Percentiles rank a stretch among this genome's conserved stretches.
Evolutionary conservation across 2,329 filamentous ascomycete genomes (phyloP).

Genomic region (Clonostachys rosea): DNA sequence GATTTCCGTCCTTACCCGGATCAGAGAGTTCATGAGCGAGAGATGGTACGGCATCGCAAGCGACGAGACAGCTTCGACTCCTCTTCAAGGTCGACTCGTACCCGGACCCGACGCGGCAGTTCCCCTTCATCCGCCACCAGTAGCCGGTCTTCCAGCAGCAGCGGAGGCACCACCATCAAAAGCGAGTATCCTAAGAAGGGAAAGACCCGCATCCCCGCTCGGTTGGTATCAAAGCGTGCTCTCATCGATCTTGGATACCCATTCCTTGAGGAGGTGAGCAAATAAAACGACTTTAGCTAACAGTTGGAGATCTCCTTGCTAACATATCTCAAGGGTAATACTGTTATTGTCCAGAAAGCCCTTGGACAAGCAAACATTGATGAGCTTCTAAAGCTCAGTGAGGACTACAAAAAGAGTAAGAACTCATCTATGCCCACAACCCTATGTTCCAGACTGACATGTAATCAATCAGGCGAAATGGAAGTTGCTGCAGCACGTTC

Average conservation of each 20-base stretch:
- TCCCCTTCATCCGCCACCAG: conserved; percentile 38
- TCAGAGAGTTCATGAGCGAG: conserved; percentile 51
- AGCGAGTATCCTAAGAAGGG: conserved; percentile 75
- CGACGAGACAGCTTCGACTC: conserved; percentile 22
- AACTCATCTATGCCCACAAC: conserved; percentile 5
- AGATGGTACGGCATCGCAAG: conserved; percentile 46
- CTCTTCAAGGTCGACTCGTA: conserved; percentile 17
- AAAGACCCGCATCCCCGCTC: conserved; percentile 82
- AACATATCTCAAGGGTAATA: conserved; percentile 56
- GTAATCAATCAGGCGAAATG: conserved; percentile 26
- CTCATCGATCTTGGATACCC: conserved; percentile 83
- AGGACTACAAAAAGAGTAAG: conserved; percentile 64
- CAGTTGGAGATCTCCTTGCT: background rate
- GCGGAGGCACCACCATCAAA: conserved; percentile 44
- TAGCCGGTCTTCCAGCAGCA: conserved; percentile 40
- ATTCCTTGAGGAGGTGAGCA: conserved; percentile 75
- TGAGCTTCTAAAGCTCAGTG: conserved; percentile 78
- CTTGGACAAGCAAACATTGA: conserved; percentile 90
- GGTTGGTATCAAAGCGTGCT: conserved; percentile 74
- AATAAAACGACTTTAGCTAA: background rate
- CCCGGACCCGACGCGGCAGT: conserved; percentile 30
- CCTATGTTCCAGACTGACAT: background rate
- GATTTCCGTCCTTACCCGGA: conserved; percentile 61
- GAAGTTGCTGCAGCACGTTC: conserved; percentile 41
- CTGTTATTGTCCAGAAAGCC: conserved; percentile 77